Percentiles rank a stretch among this genome's conserved stretches.
These are phyloP conservation scores for Cyberlindnera nakhonratchasimensis DNA, from an alignment of 805 yeast genomes.

Conservation along the genomic window DNA sequence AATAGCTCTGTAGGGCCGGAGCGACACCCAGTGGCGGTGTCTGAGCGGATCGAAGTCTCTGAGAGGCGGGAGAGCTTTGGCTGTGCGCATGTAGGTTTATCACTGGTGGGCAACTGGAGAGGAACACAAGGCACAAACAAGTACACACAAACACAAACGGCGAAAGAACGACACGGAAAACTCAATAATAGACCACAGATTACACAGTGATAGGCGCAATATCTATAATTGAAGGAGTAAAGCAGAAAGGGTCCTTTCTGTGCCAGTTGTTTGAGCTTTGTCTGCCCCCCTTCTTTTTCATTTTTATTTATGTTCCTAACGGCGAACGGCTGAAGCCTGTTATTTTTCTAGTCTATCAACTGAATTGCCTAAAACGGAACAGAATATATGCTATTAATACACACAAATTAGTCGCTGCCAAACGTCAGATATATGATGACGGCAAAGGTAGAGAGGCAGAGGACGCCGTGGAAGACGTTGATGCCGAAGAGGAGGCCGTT, in stretches of 20 bases:
- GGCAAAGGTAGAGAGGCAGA: conserved; percentile 16
- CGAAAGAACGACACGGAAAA: too few relatives aligned
- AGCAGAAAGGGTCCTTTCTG: not conserved
- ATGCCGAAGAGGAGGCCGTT: conserved; percentile 15
- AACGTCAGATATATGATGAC: conserved; percentile 17
- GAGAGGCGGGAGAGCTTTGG: too few relatives aligned
- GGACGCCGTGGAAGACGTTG: conserved; percentile 18
- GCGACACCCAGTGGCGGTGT: conserved; percentile 22
- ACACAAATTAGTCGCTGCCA: conserved; percentile 15
- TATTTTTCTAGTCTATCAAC: too few relatives aligned
- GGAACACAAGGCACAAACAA: too few relatives aligned
- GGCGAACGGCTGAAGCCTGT: conserved; percentile 20
- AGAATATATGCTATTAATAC: not conserved
- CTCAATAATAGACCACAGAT: too few relatives aligned
- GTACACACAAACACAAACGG: too few relatives aligned
- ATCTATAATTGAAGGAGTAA: too few relatives aligned
- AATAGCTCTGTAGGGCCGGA: not conserved
- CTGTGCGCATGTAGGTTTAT: too few relatives aligned
- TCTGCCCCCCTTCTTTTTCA: too few relatives aligned
- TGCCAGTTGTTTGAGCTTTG: not conserved
- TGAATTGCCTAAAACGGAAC: not conserved
- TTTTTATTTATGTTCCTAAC: conserved; percentile 17
- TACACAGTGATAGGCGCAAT: too few relatives aligned
- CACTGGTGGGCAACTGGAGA: too few relatives aligned
- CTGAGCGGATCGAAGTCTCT: conserved; percentile 9